Evolutionary conservation across 2,329 filamentous ascomycete genomes (phyloP).

Genomic region (Lasiodiplodia citricola): DNA sequence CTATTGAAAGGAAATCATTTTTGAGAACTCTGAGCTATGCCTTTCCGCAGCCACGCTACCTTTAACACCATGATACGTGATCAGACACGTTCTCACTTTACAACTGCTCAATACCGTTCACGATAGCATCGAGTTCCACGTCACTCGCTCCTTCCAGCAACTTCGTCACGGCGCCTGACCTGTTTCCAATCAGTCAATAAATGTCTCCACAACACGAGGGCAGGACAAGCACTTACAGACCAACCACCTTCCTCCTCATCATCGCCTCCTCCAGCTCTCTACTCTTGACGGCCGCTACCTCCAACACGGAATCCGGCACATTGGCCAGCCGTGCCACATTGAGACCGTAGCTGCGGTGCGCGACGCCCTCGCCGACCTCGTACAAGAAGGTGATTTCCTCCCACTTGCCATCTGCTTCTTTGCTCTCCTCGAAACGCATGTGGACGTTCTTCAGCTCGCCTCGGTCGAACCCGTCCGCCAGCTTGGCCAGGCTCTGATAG

Average conservation of each 20-base stretch:
- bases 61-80: background rate
- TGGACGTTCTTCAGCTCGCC: constrained; percentile 83
- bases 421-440: constrained; percentile 74
- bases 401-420: constrained; percentile 68
- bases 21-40: background rate
- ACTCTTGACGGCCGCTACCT: constrained; percentile 80
- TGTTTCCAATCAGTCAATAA: background rate
- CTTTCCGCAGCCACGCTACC: background rate
- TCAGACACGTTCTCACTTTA: background rate
- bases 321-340: constrained; percentile 90
- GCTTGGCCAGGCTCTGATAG: constrained; percentile 83
- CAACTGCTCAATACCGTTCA: constrained; percentile 26
- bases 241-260: constrained; percentile 30
- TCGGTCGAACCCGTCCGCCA: constrained; percentile 70
- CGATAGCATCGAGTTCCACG: constrained; percentile 16
- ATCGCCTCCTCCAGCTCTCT: constrained; percentile 74
- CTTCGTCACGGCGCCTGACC: constrained; percentile 8
- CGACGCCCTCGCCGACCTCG: constrained; percentile 87
- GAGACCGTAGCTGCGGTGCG: constrained; percentile 90
- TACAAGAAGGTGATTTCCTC: constrained; percentile 94
- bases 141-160: constrained; percentile 29
- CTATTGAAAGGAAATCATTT: background rate
- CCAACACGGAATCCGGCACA: constrained; percentile 76
- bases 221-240: constrained; percentile 13
- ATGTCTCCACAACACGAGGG: background rate